Base-by-base conservation (phyloP, 2,329 filamentous ascomycete genomes). In the Lasiodiplodia sp. region DNA sequence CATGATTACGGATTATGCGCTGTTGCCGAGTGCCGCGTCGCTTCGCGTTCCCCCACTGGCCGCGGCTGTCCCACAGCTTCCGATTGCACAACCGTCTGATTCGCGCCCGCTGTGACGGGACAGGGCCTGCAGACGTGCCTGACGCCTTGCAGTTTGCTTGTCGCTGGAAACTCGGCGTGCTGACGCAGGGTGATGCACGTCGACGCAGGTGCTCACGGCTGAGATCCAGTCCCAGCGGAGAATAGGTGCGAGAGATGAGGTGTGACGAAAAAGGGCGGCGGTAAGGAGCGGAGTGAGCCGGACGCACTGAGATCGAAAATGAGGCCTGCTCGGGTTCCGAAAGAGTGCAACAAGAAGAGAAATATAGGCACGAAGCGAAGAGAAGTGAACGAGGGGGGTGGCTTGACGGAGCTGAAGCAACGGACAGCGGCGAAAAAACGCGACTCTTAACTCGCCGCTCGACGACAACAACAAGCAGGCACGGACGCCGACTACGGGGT, bases 1-100 rank as follows among this genome's bases (percentile, higher is more conserved):
- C 56, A 58, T 64, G 60, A 52, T 52, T 64, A 52, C 47, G 40
- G 60, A 64, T 64, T 64, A 64, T 52, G 60, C 60, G 47, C 44
- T 38, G 31, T 51, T 52, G 44, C 60, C 44, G 60, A 49, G 21
- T 62, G 37, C 57, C 38, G 44, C 21, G 31, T 63, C 44, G 58
- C 58, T 16, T 51, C 40, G 25, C 40, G 25, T 38, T 38, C n/a
- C n/a, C 55, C n/a, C 55, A 34, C 44, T 47, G 44, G n/a, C 44
- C 44, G 44, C 18, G 18, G 40, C 38, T 40, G 38, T 44, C 40
- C 40, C 40, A 44, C 40, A 18, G 40, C 40, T 56, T 37, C 28
- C 53, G 28, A 12, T 56, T 37, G 28, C 56, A 25, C 34, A 11
- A 14, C 52, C n/a, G 37, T 10, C 28, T 38, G 60, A 51, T 63